Conservation (phyloP, 768 basidiomycete genomes). For the Terana coerulea region DNA sequence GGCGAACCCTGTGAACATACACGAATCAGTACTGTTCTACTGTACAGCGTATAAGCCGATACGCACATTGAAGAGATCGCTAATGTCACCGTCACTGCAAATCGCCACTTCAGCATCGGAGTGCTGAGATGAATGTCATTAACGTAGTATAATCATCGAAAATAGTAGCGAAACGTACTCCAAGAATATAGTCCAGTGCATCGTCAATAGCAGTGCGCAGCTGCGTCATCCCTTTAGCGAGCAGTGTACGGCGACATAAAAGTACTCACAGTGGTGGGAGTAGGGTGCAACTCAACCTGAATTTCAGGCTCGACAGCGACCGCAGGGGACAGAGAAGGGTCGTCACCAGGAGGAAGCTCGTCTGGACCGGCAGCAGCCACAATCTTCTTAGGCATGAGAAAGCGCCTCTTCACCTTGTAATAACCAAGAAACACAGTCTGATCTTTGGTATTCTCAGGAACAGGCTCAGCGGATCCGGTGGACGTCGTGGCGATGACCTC, state of each 20-base stretch:
- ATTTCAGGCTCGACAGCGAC: not conserved
- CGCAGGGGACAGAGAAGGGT: not conserved
- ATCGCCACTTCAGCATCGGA: slow-evolving; percentile 18
- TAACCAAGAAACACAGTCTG: slow-evolving; percentile 18
- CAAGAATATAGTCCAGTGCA: slow-evolving; percentile 21
- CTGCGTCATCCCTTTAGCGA: slow-evolving; percentile 11
- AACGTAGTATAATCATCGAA: not conserved
- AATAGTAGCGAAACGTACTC: slow-evolving; percentile 3
- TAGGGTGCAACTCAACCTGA: not conserved
- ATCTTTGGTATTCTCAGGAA: slow-evolving; percentile 1
- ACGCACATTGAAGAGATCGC: slow-evolving; percentile 11
- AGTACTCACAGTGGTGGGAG: not conserved
- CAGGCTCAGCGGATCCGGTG: not conserved
- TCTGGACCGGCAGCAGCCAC: slow-evolving; percentile 16
- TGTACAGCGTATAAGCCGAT: not conserved
- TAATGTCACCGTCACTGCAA: slow-evolving; percentile 13
- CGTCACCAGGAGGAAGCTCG: not conserved
- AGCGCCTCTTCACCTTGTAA: slow-evolving; percentile 17
- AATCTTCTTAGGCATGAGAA: slow-evolving; percentile 1
- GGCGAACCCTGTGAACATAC: not conserved
- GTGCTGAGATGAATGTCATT: not conserved
- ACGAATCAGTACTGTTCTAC: not conserved
- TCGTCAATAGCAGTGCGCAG: slow-evolving; percentile 17
- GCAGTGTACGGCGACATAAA: not conserved
- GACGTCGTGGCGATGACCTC: not conserved